Evolutionary conservation across 306 rosid genomes (phyloP).

Genomic region (Vigna hirtella): DNA sequence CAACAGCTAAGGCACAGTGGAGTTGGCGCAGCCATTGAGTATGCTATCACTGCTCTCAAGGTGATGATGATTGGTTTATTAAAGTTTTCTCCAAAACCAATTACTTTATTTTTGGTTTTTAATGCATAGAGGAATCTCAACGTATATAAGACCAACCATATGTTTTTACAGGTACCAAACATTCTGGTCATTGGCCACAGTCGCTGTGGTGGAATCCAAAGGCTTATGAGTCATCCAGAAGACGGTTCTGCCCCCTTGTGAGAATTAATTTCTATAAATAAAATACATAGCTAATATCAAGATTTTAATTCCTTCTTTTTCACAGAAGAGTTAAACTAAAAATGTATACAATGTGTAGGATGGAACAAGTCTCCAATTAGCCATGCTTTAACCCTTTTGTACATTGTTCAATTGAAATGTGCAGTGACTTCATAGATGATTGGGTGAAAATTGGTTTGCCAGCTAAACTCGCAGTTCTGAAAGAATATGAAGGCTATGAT

Average conservation of each 20-base stretch:
- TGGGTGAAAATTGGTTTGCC: constrained; percentile 73
- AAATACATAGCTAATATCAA: neutral
- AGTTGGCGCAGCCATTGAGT: constrained; percentile 70
- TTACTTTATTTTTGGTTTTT: constrained; percentile 16
- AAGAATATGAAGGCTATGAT: constrained; percentile 3
- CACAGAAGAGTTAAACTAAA: neutral
- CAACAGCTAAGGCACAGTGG: constrained; percentile 62
- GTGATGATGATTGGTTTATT: constrained; percentile 32
- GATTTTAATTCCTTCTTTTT: neutral
- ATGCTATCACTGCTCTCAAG: constrained; percentile 57
- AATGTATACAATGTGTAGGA: neutral
- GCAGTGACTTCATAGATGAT: constrained; percentile 76
- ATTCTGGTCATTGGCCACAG: constrained; percentile 79
- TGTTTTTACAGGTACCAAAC: constrained; percentile 55
- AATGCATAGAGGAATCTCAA: constrained; percentile 5
- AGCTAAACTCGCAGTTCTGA: constrained; percentile 53
- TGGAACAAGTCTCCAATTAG: neutral
- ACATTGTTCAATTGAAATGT: constrained; percentile 36
- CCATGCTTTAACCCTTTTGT: neutral
- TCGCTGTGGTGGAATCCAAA: constrained; percentile 66
- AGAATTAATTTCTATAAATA: constrained; percentile 5
- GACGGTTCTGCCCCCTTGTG: constrained; percentile 58
- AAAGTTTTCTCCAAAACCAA: neutral
- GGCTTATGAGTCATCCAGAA: constrained; percentile 72
- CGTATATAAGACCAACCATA: neutral